Evolutionary conservation across 805 yeast species (phyloP), one percentile per base, ranked within the genome.

Genomic region (Priceomyces melissophilus): DNA sequence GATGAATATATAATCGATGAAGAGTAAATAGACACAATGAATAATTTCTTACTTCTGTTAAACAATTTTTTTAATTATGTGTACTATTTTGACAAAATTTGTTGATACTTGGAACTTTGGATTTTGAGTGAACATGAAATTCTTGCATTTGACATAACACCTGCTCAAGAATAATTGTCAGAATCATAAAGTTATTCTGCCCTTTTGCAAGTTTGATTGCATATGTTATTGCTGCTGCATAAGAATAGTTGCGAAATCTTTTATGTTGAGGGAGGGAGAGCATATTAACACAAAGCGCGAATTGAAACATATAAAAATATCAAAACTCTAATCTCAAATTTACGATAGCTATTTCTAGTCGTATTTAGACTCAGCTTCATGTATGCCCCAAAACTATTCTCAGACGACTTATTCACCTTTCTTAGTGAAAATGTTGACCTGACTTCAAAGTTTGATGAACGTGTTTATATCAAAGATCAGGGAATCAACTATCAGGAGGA

Each of bases 1-100:
- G 61, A 75, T 31, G 81, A 81, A 54, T 82, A 58, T 46, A 63
- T 69, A 4, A 56, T 81, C 25, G 60, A 62, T 4, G 77, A 72
- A 23, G 64, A 61, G 35, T 45, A 44, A 16, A 37, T 26, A 15
- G 12, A 29, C 14, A 8, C 23, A 35, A 15, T 12, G 26, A 17
- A 9, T n/a, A n/a, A 30, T 30, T 12, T 12, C 10, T 30, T 10
- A 30, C n/a, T n/a, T n/a, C n/a, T n/a, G n/a, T n/a, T n/a, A n/a
- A n/a, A n/a, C n/a, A n/a, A n/a, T n/a, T n/a, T n/a, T n/a, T n/a
- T n/a, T n/a, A n/a, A n/a, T n/a, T n/a, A n/a, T n/a, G n/a, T n/a
- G n/a, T n/a, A n/a, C n/a, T n/a, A n/a, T n/a, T n/a, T n/a, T n/a
- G n/a, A n/a, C n/a, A n/a, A n/a, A n/a, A n/a, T n/a, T n/a, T n/a